Percentiles rank a stretch among this genome's conserved stretches.
phyloP scores from a whole-genome alignment of 164 flowering plant species.

The Piper longum region DNA sequence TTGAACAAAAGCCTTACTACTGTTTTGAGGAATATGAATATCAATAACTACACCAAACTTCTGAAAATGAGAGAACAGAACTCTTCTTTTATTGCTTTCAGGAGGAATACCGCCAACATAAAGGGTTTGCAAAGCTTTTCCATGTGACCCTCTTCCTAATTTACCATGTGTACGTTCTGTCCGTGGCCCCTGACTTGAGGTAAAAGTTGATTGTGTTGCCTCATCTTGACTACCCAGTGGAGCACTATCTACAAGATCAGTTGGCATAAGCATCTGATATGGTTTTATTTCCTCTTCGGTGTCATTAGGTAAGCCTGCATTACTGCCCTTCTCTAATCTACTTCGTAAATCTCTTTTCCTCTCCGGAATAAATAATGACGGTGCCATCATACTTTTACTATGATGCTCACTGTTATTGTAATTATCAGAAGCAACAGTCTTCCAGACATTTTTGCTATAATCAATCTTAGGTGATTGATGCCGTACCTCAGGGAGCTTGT shows the following conservation, averaged over 20 bases:
- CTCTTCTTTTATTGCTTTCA: conserved; percentile 53
- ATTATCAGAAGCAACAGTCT: conserved; percentile 33
- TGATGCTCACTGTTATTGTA: conserved; percentile 22
- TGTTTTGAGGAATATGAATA: conserved; percentile 61
- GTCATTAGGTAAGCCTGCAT: conserved; percentile 15
- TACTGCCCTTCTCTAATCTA: conserved; percentile 25
- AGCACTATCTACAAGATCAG: conserved; percentile 11
- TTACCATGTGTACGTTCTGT: conserved; percentile 20
- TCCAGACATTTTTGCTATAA: conserved; percentile 30
- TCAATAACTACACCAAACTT: conserved; percentile 86
- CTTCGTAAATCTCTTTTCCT: conserved; percentile 34
- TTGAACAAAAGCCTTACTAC: conserved; percentile 83
- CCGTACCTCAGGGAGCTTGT: conserved; percentile 36
- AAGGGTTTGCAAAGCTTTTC: conserved; percentile 61
- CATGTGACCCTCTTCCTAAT: conserved; percentile 31
- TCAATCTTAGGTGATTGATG: conserved; percentile 35
- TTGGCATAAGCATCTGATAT: conserved; percentile 18
- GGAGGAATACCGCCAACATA: conserved; percentile 78
- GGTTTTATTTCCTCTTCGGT: conserved; percentile 25
- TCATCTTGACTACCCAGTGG: conserved; percentile 29
- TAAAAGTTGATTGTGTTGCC: conserved; percentile 23
- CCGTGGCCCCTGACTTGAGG: conserved; percentile 15
- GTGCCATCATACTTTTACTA: conserved; percentile 26
- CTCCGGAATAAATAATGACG: conserved; percentile 52
- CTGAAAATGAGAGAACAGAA: conserved; percentile 69